Conservation (phyloP, 371 early-diverging fungal genomes). For the Mortierella polycephala region DNA sequence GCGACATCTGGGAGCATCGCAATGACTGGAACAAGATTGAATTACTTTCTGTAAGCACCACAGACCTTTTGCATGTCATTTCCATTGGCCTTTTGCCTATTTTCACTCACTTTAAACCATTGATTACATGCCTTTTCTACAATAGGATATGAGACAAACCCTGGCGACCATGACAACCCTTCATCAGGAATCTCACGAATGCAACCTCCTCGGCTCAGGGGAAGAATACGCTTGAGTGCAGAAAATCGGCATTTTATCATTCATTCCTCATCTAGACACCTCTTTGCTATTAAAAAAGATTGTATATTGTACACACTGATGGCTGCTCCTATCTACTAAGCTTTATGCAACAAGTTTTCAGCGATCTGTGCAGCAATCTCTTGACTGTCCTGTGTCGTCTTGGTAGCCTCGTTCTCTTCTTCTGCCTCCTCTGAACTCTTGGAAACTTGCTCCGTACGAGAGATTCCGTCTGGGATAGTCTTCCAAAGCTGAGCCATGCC, state of each 20-base stretch:
- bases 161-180: slow-evolving; percentile 15
- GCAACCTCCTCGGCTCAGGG: background rate
- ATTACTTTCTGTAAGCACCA: slow-evolving; percentile 23
- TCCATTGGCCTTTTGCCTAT: background rate
- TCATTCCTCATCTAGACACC: too few relatives aligned
- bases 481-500: slow-evolving; percentile 46
- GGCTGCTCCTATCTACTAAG: background rate
- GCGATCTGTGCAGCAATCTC: slow-evolving; percentile 1
- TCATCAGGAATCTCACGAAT: slow-evolving; percentile 14
- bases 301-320: background rate
- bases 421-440: background rate
- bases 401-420: background rate
- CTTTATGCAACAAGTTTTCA: background rate
- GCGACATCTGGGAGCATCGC: slow-evolving; percentile 44
- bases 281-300: too few relatives aligned
- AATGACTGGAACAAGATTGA: slow-evolving; percentile 27
- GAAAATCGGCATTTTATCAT: too few relatives aligned
- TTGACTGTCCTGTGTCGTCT: background rate
- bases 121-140: background rate
- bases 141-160: slow-evolving; percentile 34
- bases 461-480: slow-evolving; percentile 20
- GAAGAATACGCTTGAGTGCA: background rate
- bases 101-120: background rate
- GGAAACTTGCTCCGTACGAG: slow-evolving; percentile 7
- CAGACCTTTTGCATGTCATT: too few relatives aligned